Evolutionary conservation across 2,329 filamentous ascomycete species (phyloP).

Genomic region (Fonsecaea multimorphosa): DNA sequence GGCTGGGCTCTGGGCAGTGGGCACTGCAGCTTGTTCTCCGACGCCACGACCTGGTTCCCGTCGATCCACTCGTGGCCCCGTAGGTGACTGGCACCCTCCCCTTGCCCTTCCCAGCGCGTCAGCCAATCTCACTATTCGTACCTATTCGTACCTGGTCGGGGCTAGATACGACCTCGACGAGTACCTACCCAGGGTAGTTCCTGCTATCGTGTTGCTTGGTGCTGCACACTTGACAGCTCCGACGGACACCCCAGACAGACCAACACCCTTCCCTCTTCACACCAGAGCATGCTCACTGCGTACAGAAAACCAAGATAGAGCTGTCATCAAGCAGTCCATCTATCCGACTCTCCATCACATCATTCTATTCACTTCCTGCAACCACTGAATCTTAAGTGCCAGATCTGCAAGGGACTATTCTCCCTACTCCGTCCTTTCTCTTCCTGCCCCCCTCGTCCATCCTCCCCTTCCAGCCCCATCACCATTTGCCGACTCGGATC

Average conservation of each 20-base stretch:
- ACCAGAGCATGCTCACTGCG: not conserved
- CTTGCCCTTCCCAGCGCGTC: not conserved
- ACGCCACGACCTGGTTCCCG: not conserved
- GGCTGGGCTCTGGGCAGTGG: not conserved
- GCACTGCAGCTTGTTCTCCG: not conserved
- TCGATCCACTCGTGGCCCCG: not conserved
- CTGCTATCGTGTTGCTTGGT: not conserved
- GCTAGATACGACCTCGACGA: too few relatives aligned
- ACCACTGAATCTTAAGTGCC: not conserved
- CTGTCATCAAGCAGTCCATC: not conserved
- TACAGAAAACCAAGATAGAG: not conserved
- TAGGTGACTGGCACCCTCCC: too few relatives aligned
- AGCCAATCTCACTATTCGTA: not conserved
- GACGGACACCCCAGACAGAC: not conserved
- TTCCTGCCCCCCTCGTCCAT: conserved; percentile 6
- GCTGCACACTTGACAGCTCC: not conserved
- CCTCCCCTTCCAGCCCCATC: conserved; percentile 2
- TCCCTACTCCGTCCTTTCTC: not conserved
- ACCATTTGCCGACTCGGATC: conserved; percentile 17
- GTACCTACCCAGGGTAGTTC: too few relatives aligned
- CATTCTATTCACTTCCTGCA: not conserved
- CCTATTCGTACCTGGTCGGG: not conserved
- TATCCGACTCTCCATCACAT: not conserved
- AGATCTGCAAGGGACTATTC: conserved; percentile 5
- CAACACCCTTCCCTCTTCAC: not conserved